Percentiles rank a stretch among this genome's conserved stretches.
phyloP scores from a whole-genome alignment of 2,329 filamentous ascomycete species.

The Westerdykella sp. region DNA sequence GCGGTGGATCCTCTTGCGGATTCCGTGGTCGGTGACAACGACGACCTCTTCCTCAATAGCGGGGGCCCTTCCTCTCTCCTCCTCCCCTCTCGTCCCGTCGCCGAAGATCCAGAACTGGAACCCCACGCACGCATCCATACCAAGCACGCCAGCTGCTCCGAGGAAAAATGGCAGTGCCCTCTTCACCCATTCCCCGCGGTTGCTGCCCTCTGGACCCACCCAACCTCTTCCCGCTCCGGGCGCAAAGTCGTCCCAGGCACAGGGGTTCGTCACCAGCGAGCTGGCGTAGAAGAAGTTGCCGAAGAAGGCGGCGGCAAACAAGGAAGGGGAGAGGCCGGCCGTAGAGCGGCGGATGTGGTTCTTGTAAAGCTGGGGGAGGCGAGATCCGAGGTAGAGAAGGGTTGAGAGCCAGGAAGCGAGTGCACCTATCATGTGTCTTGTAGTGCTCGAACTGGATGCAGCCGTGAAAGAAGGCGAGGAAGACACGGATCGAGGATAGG shows the following conservation, averaged over 20 bases:
- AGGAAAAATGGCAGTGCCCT: constrained; percentile 59
- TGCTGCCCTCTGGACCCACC: constrained; percentile 52
- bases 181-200: constrained; percentile 51
- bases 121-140: constrained; percentile 56
- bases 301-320: constrained; percentile 62
- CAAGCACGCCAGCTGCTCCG: constrained; percentile 58
- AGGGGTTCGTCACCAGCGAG: constrained; percentile 58
- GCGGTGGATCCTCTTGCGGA: constrained; percentile 34
- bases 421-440: constrained; percentile 34
- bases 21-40: constrained; percentile 36
- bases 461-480: constrained; percentile 1
- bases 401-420: constrained; percentile 42
- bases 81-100: constrained; percentile 28
- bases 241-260: constrained; percentile 53
- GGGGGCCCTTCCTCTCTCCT: not conserved
- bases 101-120: constrained; percentile 59
- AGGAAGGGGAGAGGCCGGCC: constrained; percentile 55
- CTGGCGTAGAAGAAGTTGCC: constrained; percentile 63
- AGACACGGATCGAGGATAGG: constrained; percentile 9
- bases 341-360: constrained; percentile 59
- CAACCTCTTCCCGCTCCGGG: constrained; percentile 53
- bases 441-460: constrained; percentile 13
- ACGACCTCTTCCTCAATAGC: constrained; percentile 41
- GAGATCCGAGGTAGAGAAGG: constrained; percentile 35
- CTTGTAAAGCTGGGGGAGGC: constrained; percentile 57